Evolutionary conservation across 306 rosid genomes (phyloP).

Genomic region (Glycine latifolia): DNA sequence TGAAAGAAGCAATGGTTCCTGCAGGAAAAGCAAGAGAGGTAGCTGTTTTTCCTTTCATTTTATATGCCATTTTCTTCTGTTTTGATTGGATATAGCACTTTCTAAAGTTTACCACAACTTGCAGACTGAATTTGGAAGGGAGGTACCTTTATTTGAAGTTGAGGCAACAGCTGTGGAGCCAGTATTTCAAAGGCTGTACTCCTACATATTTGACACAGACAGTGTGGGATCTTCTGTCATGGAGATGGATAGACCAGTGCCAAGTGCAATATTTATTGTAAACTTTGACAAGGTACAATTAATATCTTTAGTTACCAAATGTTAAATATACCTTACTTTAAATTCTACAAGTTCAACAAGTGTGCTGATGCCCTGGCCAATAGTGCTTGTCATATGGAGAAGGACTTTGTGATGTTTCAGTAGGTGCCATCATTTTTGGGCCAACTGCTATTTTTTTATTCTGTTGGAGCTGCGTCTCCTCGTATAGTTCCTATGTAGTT

Average conservation of each 20-base stretch:
- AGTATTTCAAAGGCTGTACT: constrained; percentile 79
- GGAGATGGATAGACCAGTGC: constrained; percentile 70
- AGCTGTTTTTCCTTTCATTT: background rate
- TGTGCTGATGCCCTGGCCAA: too few species aligned
- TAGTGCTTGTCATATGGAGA: too few species aligned
- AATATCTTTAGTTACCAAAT: constrained; percentile 34
- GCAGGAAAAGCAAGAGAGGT: constrained; percentile 95
- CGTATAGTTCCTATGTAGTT: too few species aligned
- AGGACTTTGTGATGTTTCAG: too few species aligned
- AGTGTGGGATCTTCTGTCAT: constrained; percentile 55
- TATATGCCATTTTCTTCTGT: constrained; percentile 15
- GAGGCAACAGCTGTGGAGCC: constrained; percentile 92
- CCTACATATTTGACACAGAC: constrained; percentile 77
- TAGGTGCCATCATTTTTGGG: too few species aligned
- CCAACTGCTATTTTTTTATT: too few species aligned
- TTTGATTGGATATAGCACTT: constrained; percentile 16
- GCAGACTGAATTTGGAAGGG: constrained; percentile 91
- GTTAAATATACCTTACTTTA: constrained; percentile 22
- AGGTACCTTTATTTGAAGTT: constrained; percentile 85
- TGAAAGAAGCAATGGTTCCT: constrained; percentile 88
- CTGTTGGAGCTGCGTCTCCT: too few species aligned
- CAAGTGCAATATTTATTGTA: constrained; percentile 82
- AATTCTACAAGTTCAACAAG: background rate
- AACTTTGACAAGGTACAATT: constrained; percentile 91
- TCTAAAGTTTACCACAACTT: constrained; percentile 42